Base-by-base conservation (phyloP, 192 early-diverging fungal species). In the Entophlyctis luteolus region DNA sequence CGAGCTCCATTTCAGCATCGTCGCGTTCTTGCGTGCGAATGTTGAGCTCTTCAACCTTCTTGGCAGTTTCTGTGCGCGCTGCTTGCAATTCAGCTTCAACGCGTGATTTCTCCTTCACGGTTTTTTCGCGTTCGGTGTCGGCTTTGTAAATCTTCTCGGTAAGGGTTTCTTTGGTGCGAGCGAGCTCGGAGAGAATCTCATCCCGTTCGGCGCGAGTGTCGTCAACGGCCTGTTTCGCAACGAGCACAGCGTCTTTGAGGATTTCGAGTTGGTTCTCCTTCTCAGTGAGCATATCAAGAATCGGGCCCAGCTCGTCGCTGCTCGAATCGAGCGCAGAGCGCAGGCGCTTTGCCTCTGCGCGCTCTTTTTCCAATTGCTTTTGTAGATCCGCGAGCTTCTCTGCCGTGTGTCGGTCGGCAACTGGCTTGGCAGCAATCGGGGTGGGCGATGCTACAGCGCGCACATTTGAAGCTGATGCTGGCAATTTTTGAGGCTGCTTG, bases 1-100 rank as follows among this genome's bases (percentile, higher is more conserved):
- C 68, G 55, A 60, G 27, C 25, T 59, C 68, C 28, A 22, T 31
- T 37, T 70, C 68, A n/a, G 68, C 68, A n/a, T 62, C 68, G 36
- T 59, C 68, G 36, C 56, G 68, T 37, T 59, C 68, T 38, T 62
- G 68, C 10, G n/a, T 38, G 3, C 68, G 57, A 2, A 20, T 5
- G 18, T 18, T 25, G 23, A 70, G 47, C 3, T 60, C 59, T 23
- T 59, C 47, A 28, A 25, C 56, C 3, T 28, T 37, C 35, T 33
- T 48, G 29, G 1, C 25, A 18, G 14, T 39, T 12, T 8, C 39
- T n/a, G n/a, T 8, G 8, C 39, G 39, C 39, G 39, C 55, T 1
- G 28, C 49, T 22, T 5, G 5, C 5, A 49, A 18, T 20, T 35
- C 39, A 8, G 39, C 39, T 12, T 42, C 39, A 8, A 42, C 39